Conservation (phyloP, 768 basidiomycete genomes). For the Podaxis carcinomalis region DNA sequence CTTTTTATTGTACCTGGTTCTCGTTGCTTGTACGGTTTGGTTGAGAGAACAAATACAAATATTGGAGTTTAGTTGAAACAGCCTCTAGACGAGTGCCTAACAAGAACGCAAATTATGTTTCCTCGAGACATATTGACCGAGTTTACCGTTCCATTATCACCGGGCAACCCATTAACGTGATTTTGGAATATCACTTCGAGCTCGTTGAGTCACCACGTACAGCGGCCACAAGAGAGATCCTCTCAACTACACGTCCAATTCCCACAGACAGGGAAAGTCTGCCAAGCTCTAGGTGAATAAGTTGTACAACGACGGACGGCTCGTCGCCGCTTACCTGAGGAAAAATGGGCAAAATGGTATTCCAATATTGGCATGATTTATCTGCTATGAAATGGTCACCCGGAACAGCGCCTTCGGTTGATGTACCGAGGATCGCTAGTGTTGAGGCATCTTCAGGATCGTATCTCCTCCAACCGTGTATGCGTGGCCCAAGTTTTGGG, state of each 20-base stretch:
- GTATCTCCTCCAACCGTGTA: slow-evolving; percentile 25
- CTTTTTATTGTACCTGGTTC: neutral
- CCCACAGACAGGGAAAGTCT: neutral
- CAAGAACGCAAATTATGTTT: too few relatives aligned
- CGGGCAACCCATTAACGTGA: too few relatives aligned
- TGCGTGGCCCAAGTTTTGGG: slow-evolving; percentile 23
- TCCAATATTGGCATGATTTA: slow-evolving; percentile 27
- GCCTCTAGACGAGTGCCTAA: too few relatives aligned
- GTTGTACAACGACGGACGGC: neutral
- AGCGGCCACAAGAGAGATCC: too few relatives aligned
- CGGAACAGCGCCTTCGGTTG: slow-evolving; percentile 19
- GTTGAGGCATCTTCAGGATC: slow-evolving; percentile 21
- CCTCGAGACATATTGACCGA: too few relatives aligned
- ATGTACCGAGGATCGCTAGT: slow-evolving; percentile 25
- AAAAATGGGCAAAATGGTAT: slow-evolving; percentile 24
- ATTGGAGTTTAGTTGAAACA: too few relatives aligned
- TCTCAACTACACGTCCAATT: neutral
- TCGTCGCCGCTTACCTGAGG: slow-evolving; percentile 21
- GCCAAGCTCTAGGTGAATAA: neutral
- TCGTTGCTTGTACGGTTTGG: neutral
- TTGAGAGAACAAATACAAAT: too few relatives aligned
- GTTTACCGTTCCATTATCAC: too few relatives aligned
- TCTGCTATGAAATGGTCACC: slow-evolving; percentile 24
- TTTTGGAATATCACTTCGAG: too few relatives aligned
- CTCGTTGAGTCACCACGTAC: too few relatives aligned